Percentiles rank a stretch among this genome's conserved stretches.
phyloP scores from a whole-genome alignment of 345 rosid genomes.

The Corymbia maculata region DNA sequence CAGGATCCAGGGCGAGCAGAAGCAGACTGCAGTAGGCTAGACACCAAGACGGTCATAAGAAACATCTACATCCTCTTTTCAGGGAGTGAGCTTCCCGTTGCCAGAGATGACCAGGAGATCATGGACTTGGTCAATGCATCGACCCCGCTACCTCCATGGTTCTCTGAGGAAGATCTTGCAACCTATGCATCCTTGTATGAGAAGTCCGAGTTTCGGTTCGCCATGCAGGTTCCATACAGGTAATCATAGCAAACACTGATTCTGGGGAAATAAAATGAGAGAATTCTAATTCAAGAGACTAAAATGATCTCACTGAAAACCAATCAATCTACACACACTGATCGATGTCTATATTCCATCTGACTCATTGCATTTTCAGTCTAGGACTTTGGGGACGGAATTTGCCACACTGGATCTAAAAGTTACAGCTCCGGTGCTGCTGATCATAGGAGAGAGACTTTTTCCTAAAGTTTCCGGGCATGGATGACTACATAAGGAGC shows the following conservation, averaged over 20 bases:
- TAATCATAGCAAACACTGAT: background rate
- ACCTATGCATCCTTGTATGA: conserved; percentile 28
- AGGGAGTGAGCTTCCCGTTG: conserved; percentile 14
- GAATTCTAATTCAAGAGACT: background rate
- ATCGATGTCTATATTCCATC: background rate
- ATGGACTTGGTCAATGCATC: conserved; percentile 48
- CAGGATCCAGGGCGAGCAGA: conserved; percentile 38
- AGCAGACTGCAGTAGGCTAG: conserved; percentile 37
- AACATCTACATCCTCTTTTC: conserved; percentile 39
- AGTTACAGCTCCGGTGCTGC: conserved; percentile 11
- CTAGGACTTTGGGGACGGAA: background rate
- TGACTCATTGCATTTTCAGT: background rate
- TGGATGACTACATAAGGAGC: conserved; percentile 15
- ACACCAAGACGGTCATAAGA: conserved; percentile 26
- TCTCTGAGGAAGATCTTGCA: conserved; percentile 32
- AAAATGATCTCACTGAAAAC: background rate
- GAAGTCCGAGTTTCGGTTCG: conserved; percentile 29
- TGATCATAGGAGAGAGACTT: conserved; percentile 31
- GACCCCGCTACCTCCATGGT: conserved; percentile 34
- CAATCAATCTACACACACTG: background rate
- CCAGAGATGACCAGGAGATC: conserved; percentile 29
- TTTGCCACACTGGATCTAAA: conserved; percentile 3
- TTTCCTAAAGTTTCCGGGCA: conserved; percentile 8
- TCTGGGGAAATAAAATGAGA: background rate
- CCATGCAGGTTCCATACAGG: conserved; percentile 41